Conservation (phyloP, 2,329 filamentous ascomycete species). For the Fusarium buharicum region DNA sequence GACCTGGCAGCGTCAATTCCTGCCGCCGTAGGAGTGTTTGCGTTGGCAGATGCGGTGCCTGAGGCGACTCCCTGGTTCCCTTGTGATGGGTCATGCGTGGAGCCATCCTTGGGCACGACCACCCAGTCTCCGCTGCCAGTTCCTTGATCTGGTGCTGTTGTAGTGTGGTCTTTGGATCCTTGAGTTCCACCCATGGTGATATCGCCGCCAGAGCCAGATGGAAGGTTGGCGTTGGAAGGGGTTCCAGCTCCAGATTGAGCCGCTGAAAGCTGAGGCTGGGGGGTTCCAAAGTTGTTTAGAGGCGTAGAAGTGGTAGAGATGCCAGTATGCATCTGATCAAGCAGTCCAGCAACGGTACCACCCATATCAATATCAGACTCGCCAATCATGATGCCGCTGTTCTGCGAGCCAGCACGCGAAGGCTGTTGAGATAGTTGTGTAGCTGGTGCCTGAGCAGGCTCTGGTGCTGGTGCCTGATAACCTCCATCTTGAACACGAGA, state of each 20-base stretch:
- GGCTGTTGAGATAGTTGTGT: constrained; percentile 62
- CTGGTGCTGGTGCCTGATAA: constrained; percentile 69
- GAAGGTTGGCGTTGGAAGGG: constrained; percentile 59
- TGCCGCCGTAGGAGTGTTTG: constrained; percentile 48
- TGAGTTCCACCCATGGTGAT: constrained; percentile 65
- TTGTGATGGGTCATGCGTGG: constrained; percentile 52
- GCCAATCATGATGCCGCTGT: constrained; percentile 65
- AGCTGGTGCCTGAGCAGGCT: constrained; percentile 51
- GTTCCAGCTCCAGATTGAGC: constrained; percentile 67
- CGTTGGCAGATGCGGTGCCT: constrained; percentile 29
- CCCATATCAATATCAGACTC: constrained; percentile 73
- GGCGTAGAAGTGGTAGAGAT: constrained; percentile 70
- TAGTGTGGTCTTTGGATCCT: constrained; percentile 48
- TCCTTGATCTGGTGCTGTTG: constrained; percentile 60
- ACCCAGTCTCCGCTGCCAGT: constrained; percentile 76
- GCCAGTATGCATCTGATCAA: constrained; percentile 75
- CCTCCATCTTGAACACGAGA: constrained; percentile 82
- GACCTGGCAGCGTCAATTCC: constrained; percentile 39
- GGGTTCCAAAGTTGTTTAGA: constrained; percentile 68
- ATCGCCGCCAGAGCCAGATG: constrained; percentile 56
- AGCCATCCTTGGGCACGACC: constrained; percentile 73
- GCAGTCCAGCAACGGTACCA: constrained; percentile 69
- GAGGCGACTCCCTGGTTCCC: constrained; percentile 28
- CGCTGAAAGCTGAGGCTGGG: constrained; percentile 67
- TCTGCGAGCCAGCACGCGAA: constrained; percentile 66